Conservation (phyloP, 169 alveolate species). For the Plasmodium gonderi region DNA sequence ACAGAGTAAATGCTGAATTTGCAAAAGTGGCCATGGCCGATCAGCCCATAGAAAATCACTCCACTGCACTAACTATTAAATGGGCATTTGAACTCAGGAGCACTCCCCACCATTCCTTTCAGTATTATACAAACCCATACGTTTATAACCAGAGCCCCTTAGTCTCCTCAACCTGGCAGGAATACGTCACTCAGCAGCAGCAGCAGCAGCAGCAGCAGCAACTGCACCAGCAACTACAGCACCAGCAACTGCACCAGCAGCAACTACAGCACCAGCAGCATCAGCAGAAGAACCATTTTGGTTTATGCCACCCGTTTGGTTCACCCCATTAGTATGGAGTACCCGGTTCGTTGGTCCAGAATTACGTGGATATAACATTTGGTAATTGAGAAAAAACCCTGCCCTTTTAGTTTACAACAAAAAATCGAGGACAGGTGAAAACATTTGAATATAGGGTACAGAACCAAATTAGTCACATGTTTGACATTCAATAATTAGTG, state of each 20-base stretch:
- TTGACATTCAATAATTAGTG: background rate
- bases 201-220: background rate
- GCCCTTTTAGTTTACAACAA: background rate
- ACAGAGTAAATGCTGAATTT: conserved; percentile 97
- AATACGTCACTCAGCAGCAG: conserved; percentile 16
- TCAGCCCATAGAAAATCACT: conserved; percentile 92
- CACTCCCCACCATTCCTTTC: background rate
- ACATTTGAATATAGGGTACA: background rate
- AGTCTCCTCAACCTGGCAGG: conserved; percentile 39
- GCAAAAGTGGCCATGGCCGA: conserved; percentile 99
- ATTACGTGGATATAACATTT: too few relatives aligned
- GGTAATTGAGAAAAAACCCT: background rate
- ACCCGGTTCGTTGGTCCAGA: too few relatives aligned
- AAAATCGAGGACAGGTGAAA: background rate
- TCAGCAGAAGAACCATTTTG: background rate
- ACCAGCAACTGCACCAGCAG: background rate
- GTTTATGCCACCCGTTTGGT: background rate
- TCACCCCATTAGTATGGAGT: background rate
- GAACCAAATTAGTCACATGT: background rate
- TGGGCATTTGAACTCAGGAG: conserved; percentile 94
- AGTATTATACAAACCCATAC: conserved; percentile 43
- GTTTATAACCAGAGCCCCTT: conserved; percentile 15
- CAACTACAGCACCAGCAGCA: background rate
- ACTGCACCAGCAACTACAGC: background rate
- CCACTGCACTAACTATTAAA: conserved; percentile 92